Conservation (phyloP, 1,284 basidiomycete genomes). For the Chondrostereum purpureum region DNA sequence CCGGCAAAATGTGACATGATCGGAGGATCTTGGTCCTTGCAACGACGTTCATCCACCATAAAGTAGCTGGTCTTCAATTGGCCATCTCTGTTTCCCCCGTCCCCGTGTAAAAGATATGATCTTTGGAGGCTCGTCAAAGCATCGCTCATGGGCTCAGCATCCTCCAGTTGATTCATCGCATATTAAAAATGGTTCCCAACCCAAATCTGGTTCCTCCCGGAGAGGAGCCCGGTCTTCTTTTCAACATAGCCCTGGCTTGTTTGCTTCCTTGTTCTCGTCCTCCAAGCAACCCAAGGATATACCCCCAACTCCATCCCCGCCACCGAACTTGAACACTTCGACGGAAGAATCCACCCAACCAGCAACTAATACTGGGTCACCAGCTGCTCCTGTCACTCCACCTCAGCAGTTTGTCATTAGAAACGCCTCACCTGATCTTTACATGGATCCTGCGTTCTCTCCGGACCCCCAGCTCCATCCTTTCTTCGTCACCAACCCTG, state of each 20-base stretch:
- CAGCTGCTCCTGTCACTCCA: background rate
- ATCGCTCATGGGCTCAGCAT: background rate
- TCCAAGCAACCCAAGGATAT: background rate
- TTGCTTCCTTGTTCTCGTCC: slow-evolving; percentile 5
- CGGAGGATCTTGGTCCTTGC: no score
- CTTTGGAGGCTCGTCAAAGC: background rate
- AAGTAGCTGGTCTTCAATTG: no score
- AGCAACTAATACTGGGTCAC: slow-evolving; percentile 2
- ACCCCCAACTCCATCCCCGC: background rate
- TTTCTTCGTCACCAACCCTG: slow-evolving; percentile 23
- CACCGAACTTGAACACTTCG: background rate
- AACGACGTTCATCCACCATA: no score
- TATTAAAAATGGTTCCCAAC: background rate
- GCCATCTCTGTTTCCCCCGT: background rate
- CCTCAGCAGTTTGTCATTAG: slow-evolving; percentile 9
- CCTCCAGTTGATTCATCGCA: background rate
- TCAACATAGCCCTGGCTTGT: slow-evolving; percentile 2
- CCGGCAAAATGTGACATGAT: no score
- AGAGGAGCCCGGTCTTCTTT: background rate
- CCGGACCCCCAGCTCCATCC: slow-evolving; percentile 43
- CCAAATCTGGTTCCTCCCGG: slow-evolving; percentile 1
- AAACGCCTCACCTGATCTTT: slow-evolving; percentile 20
- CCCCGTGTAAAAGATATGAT: no score
- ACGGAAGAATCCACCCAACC: background rate
- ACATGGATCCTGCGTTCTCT: slow-evolving; percentile 52